phyloP scores from a whole-genome alignment of 306 rosid genomes.

The Castanea sativa region DNA sequence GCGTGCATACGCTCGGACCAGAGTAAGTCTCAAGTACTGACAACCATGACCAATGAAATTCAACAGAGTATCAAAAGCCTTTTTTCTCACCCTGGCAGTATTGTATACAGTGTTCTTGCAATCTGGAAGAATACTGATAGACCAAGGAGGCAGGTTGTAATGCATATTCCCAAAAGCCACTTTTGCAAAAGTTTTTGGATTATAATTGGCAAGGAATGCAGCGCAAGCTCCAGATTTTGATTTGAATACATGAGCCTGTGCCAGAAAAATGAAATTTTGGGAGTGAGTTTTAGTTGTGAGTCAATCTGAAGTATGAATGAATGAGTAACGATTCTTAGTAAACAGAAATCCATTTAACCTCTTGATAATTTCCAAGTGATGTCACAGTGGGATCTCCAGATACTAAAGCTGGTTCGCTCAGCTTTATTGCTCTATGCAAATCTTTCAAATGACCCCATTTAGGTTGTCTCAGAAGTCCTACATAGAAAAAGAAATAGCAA shows the following conservation, averaged over 20 bases:
- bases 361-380: constrained; percentile 68
- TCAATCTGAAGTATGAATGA: constrained; percentile 12
- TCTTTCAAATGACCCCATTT: constrained; percentile 99
- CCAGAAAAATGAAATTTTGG: constrained; percentile 6
- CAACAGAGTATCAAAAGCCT: not conserved
- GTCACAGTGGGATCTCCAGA: constrained; percentile 67
- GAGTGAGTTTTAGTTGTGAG: constrained; percentile 9
- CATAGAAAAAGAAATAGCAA: constrained; percentile 8
- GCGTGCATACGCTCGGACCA: not conserved
- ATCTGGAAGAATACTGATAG: constrained; percentile 96
- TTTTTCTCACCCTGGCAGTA: constrained; percentile 89
- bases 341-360: constrained; percentile 48
- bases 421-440: constrained; percentile 88
- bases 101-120: constrained; percentile 89
- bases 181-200: constrained; percentile 59
- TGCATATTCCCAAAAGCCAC: constrained; percentile 76
- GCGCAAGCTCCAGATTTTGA: constrained; percentile 88
- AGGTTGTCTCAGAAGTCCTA: constrained; percentile 84
- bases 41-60: not conserved
- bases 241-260: constrained; percentile 85
- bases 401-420: constrained; percentile 87
- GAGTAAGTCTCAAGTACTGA: not conserved
- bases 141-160: constrained; percentile 98
- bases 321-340: not conserved
- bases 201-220: constrained; percentile 90